phyloP scores from a whole-genome alignment of 1,139 yeast species.

The Lodderomyces orthopsilosis region DNA sequence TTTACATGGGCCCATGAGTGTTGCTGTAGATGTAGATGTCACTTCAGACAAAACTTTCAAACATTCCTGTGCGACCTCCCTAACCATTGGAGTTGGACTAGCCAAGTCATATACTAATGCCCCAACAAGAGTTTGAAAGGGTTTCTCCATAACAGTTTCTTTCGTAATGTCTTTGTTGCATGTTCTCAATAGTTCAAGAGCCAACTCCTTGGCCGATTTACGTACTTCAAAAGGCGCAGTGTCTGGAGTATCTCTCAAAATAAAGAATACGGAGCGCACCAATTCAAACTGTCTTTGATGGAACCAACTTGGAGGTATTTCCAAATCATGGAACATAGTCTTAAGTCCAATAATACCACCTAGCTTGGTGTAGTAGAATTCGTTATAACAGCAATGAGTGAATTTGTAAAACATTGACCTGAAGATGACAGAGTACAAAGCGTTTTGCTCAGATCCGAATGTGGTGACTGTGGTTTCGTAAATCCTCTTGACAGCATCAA shows the following conservation, averaged over 20 bases:
- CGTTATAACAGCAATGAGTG: conserved; percentile 89
- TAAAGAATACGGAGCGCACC: conserved; percentile 83
- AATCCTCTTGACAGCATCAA: conserved; percentile 60
- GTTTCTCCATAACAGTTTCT: conserved; percentile 61
- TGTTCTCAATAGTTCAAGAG: conserved; percentile 59
- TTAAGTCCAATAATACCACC: conserved; percentile 88
- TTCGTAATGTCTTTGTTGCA: conserved; percentile 62
- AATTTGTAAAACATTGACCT: conserved; percentile 77
- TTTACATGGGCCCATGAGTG: conserved; percentile 79
- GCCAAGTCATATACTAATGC: conserved; percentile 90
- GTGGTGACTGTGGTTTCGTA: conserved; percentile 61
- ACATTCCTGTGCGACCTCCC: conserved; percentile 78
- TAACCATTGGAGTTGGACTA: conserved; percentile 77
- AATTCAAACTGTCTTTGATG: conserved; percentile 78
- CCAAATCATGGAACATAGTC: conserved; percentile 66
- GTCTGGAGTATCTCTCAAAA: conserved; percentile 83
- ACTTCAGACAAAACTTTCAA: conserved; percentile 66
- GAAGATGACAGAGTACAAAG: conserved; percentile 70
- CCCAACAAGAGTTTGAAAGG: conserved; percentile 82
- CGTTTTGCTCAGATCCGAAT: conserved; percentile 65
- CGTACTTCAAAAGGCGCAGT: conserved; percentile 84
- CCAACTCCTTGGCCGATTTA: conserved; percentile 64
- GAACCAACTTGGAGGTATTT: conserved; percentile 71
- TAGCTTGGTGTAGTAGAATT: conserved; percentile 75
- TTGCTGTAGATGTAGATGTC: conserved; percentile 66